Evolutionary conservation across 2,329 filamentous ascomycete species (phyloP).

Genomic region (Ambrosiella xylebori): DNA sequence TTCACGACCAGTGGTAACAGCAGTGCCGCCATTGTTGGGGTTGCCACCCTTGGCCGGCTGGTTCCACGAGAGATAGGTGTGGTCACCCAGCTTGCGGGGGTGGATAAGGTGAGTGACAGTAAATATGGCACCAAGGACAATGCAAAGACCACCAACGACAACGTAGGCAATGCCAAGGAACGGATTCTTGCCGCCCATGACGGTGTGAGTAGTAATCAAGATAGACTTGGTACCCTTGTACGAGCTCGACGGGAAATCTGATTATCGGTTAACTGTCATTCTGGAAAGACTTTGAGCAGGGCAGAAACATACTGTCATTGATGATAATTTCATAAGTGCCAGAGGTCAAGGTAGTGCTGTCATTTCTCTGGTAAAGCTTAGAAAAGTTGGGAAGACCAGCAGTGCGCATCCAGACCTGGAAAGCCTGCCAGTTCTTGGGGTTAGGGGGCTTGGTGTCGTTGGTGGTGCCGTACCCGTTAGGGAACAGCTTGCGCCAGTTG

Average conservation of each 20-base stretch:
- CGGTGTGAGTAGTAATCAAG: conserved; percentile 71
- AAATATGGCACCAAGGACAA: conserved; percentile 75
- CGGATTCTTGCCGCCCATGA: conserved; percentile 87
- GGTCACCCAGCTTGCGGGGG: conserved; percentile 91
- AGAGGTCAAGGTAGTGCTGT: conserved; percentile 44
- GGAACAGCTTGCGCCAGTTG: conserved; percentile 63
- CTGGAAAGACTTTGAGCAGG: neutral
- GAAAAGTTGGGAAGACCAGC: conserved; percentile 87
- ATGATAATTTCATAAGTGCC: conserved; percentile 68
- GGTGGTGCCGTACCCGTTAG: conserved; percentile 43
- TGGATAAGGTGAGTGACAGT: conserved; percentile 80
- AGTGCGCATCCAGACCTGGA: conserved; percentile 98
- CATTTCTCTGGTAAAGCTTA: conserved; percentile 78
- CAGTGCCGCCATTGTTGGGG: conserved; percentile 24
- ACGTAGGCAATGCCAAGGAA: conserved; percentile 95
- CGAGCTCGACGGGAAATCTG: conserved; percentile 62
- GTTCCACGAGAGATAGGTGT: conserved; percentile 96
- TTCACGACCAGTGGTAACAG: conserved; percentile 39
- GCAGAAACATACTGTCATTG: conserved; percentile 48
- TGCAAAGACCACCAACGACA: conserved; percentile 82
- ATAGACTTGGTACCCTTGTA: conserved; percentile 85
- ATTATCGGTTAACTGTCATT: conserved; percentile 7
- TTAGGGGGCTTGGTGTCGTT: conserved; percentile 48
- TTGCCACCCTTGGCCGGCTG: conserved; percentile 30
- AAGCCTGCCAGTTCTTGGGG: conserved; percentile 58